Base-by-base conservation (phyloP, 768 basidiomycete genomes). In the Hygrophoropsis aurantiaca region DNA sequence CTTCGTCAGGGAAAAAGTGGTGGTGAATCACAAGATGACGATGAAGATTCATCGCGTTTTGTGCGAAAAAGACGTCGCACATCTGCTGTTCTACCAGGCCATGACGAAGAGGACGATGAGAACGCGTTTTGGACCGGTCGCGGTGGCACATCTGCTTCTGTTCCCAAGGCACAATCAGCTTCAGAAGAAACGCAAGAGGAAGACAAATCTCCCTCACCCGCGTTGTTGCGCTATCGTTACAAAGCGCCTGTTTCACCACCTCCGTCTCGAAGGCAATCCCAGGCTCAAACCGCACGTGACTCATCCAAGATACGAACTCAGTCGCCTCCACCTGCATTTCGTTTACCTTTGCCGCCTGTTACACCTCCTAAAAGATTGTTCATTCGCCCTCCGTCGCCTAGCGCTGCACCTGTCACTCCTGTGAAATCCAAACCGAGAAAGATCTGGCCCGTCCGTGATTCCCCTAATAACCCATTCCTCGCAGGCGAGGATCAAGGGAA, bases 391-490 rank as follows among this genome's bases (percentile, higher is more conserved):
- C 46, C 57, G 2, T 57, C 59, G 15, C 59, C 59, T 11, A 46
- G 52, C 3, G 43, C 44, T 21, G 56, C 49, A 2, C 62, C 66
- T 44, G 71, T 72, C 11, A 71, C 73, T 7, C 73, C 74, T n/a
- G 58, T 59, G 10, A 74, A 75, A 6, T 60, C 73, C 1, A 70
- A 68, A 40, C 58, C 59, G 13, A 69, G 60, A 45, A 52, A 59
- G 53, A 61, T 62, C 33, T 57, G 57, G 44, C 67, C 72, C 35
- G 62, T 67, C 46, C 79, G 81, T 15, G 84, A 86, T 61, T 84
- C 85, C 3, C 85, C 84, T 1, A 74, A 82, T 51, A 88, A 88
- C 48, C 86, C 87, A 0, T 88, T 89, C 71, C 71, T 88, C 10
- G 69, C 65, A 20, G 74, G 74, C 1, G 70, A 74, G 19, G 38